phyloP scores from a whole-genome alignment of 2,329 filamentous ascomycete species.

The Rhinocladiella similis region DNA sequence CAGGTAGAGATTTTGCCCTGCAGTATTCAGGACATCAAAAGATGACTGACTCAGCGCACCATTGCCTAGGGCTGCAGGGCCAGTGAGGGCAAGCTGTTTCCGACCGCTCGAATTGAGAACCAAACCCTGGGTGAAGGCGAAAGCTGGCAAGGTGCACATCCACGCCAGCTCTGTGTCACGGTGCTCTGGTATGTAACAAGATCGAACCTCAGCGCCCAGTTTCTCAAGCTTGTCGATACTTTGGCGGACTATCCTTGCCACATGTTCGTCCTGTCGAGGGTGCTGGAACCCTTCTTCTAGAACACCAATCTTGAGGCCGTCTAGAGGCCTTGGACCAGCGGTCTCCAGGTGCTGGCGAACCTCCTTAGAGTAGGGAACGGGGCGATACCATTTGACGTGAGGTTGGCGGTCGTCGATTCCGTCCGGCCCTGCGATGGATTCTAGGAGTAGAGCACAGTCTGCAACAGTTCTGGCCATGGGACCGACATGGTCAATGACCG shows the following conservation, averaged over 20 bases:
- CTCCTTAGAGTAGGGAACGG: too few relatives aligned
- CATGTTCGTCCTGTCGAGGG: conserved; percentile 32
- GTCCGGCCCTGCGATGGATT: conserved; percentile 48
- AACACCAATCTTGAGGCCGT: conserved; percentile 44
- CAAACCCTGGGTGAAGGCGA: background rate
- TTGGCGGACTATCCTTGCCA: background rate
- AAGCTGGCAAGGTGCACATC: conserved; percentile 3
- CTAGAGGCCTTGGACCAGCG: conserved; percentile 17
- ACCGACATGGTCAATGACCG: conserved; percentile 51
- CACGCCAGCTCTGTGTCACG: conserved; percentile 3
- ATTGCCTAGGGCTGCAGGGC: background rate
- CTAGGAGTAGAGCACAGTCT: conserved; percentile 43
- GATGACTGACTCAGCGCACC: background rate
- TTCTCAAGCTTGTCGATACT: background rate
- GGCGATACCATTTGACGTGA: conserved; percentile 24
- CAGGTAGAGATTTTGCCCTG: conserved; percentile 8
- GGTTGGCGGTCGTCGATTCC: conserved; percentile 43
- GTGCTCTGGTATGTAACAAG: conserved; percentile 2
- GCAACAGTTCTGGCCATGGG: conserved; percentile 41
- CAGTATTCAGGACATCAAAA: conserved; percentile 6
- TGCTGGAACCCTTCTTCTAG: conserved; percentile 48
- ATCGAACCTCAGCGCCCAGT: background rate
- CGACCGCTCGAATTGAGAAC: conserved; percentile 3
- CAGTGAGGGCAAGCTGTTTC: conserved; percentile 1
- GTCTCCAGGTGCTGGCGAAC: too few relatives aligned